Conservation (phyloP, 1,139 yeast genomes). For the Nakaseomyces glabratus region DNA sequence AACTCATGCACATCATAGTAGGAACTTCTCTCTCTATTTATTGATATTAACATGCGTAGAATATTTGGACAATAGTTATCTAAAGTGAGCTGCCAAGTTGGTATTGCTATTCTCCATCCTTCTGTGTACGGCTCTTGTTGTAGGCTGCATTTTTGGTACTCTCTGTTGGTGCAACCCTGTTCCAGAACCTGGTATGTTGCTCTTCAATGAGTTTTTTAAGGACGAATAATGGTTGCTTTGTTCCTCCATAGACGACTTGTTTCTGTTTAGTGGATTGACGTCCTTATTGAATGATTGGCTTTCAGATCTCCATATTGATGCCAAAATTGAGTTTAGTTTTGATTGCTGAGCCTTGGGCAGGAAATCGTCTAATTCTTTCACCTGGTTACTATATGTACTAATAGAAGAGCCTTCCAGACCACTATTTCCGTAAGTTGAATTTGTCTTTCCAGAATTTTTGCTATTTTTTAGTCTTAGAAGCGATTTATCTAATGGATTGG, state of each 20-base stretch:
- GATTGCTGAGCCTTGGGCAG: slow-evolving; percentile 18
- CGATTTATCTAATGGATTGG: slow-evolving; percentile 60
- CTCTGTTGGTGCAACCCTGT: slow-evolving; percentile 22
- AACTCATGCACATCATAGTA: too few species aligned
- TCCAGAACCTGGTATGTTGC: slow-evolving; percentile 14
- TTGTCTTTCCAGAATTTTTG: slow-evolving; percentile 13
- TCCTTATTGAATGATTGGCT: slow-evolving; percentile 22
- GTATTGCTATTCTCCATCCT: slow-evolving; percentile 22
- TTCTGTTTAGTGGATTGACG: slow-evolving; percentile 20
- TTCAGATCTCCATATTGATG: slow-evolving; percentile 28
- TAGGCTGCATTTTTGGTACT: slow-evolving; percentile 27
- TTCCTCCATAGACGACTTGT: slow-evolving; percentile 7
- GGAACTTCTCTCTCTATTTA: too few species aligned
- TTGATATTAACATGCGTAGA: too few species aligned
- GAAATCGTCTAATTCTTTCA: slow-evolving; percentile 17
- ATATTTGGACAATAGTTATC: too few species aligned
- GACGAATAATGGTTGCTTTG: slow-evolving; percentile 8
- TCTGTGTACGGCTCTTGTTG: slow-evolving; percentile 30
- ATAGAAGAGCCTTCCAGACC: slow-evolving; percentile 4
- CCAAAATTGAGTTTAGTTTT: slow-evolving; percentile 20
- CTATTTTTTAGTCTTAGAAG: slow-evolving; percentile 37
- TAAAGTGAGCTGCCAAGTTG: not conserved
- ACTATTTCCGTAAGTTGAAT: slow-evolving; percentile 8
- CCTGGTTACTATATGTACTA: slow-evolving; percentile 6
- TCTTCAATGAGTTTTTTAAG: slow-evolving; percentile 19